These are phyloP conservation scores for Zygnema circumcarinatum DNA, from an alignment of 139 green algal species.

Conservation along the genomic window DNA sequence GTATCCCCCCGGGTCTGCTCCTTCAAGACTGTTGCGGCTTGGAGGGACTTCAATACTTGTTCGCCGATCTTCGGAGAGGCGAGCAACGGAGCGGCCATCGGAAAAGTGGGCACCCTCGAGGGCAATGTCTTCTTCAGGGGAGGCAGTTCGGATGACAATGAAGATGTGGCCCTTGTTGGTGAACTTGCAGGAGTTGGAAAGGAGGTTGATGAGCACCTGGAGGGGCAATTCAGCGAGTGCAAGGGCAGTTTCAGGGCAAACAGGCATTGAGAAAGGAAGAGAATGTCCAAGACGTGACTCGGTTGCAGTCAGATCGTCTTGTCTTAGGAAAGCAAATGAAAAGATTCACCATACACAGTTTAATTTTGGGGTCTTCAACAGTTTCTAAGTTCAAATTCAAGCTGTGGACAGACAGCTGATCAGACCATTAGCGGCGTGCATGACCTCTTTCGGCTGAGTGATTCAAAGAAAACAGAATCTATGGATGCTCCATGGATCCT, in stretches of 20 bases:
- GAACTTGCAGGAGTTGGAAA: constrained; percentile 55
- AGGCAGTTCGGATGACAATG: constrained; percentile 48
- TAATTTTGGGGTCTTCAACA: too few relatives aligned
- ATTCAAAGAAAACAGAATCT: too few relatives aligned
- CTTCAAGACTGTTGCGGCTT: background rate
- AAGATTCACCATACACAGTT: too few relatives aligned
- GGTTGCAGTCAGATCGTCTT: background rate
- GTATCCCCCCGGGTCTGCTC: background rate
- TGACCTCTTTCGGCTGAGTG: too few relatives aligned
- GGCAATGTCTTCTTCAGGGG: constrained; percentile 35
- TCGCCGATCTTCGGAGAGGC: background rate
- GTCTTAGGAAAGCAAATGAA: too few relatives aligned
- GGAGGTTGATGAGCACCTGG: constrained; percentile 58
- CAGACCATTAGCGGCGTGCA: too few relatives aligned
- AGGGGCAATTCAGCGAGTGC: too few relatives aligned
- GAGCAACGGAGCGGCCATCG: background rate
- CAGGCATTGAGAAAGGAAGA: background rate
- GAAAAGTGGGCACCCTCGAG: constrained; percentile 13
- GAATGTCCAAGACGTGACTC: background rate
- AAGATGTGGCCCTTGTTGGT: constrained; percentile 47
- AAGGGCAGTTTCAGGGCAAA: background rate
- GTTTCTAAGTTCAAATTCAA: too few relatives aligned
- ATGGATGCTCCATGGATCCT: too few relatives aligned
- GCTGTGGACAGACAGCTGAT: too few relatives aligned
- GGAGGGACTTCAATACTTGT: background rate